Conservation (phyloP, 73 alveolate species). For the Paramecium biaurelia region DNA sequence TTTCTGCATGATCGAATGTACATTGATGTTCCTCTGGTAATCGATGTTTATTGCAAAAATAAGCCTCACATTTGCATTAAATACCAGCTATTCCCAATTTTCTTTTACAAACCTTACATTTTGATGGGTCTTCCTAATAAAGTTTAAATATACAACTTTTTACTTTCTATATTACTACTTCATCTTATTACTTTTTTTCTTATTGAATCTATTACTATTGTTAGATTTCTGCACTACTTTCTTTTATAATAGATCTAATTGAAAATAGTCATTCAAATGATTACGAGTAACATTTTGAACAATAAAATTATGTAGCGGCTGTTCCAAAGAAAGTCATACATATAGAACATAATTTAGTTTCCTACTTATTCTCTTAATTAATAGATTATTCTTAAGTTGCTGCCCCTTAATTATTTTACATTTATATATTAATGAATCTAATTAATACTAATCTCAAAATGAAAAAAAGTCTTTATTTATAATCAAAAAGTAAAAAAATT, state of each 20-base stretch:
- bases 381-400: slow-evolving; percentile 11
- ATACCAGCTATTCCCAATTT: slow-evolving; percentile 55
- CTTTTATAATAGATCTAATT: background rate
- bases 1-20: slow-evolving; percentile 57
- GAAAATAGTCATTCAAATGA: background rate
- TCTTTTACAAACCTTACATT: slow-evolving; percentile 55
- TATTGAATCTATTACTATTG: background rate
- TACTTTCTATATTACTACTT: background rate
- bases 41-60: slow-evolving; percentile 54
- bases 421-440: background rate
- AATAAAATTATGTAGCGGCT: background rate
- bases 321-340: background rate
- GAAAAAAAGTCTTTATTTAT: background rate
- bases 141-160: background rate
- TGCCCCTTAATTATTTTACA: slow-evolving; percentile 22
- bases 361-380: slow-evolving; percentile 7
- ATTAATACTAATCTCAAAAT: background rate
- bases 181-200: background rate
- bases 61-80: slow-evolving; percentile 47
- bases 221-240: background rate
- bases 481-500: slow-evolving; percentile 18
- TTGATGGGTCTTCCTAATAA: slow-evolving; percentile 54
- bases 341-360: background rate
- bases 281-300: slow-evolving; percentile 29
- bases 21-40: slow-evolving; percentile 62